These are phyloP conservation scores for Erodium maritimum DNA, from an alignment of 345 rosid genomes.

Conservation along the genomic window DNA sequence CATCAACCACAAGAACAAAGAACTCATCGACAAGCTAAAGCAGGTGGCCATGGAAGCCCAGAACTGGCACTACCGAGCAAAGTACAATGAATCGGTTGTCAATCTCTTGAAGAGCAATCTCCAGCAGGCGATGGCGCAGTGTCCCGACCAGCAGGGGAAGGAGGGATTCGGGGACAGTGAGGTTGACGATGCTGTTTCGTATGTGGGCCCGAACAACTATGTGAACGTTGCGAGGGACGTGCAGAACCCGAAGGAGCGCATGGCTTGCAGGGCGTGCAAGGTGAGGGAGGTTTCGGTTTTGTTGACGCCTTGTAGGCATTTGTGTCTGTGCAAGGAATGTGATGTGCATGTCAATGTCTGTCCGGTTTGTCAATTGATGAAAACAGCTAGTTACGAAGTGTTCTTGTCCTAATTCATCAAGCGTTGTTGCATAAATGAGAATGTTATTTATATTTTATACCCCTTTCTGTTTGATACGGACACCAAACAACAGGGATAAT, in stretches of 20 bases:
- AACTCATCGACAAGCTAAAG: conserved; percentile 52
- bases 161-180: conserved; percentile 73
- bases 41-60: conserved; percentile 59
- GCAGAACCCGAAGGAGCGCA: conserved; percentile 14
- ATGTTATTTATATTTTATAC: too few relatives aligned
- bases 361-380: conserved; percentile 69
- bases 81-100: conserved; percentile 64
- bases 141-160: conserved; percentile 45
- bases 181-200: conserved; percentile 61
- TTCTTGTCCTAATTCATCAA: conserved; percentile 27
- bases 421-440: too few relatives aligned
- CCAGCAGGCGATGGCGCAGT: conserved; percentile 66
- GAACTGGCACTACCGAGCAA: conserved; percentile 66
- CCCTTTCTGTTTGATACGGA: too few relatives aligned
- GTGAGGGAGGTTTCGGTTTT: conserved; percentile 50
- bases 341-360: conserved; percentile 42
- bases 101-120: conserved; percentile 53
- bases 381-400: conserved; percentile 49
- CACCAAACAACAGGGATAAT: too few relatives aligned
- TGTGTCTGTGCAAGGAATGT: conserved; percentile 77
- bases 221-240: conserved; percentile 17
- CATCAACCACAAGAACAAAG: conserved; percentile 55
- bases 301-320: conserved; percentile 79
- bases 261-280: conserved; percentile 62
- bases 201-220: conserved; percentile 37